Conservation (phyloP, 73 alveolate genomes). For the Diophrys sp. region DNA sequence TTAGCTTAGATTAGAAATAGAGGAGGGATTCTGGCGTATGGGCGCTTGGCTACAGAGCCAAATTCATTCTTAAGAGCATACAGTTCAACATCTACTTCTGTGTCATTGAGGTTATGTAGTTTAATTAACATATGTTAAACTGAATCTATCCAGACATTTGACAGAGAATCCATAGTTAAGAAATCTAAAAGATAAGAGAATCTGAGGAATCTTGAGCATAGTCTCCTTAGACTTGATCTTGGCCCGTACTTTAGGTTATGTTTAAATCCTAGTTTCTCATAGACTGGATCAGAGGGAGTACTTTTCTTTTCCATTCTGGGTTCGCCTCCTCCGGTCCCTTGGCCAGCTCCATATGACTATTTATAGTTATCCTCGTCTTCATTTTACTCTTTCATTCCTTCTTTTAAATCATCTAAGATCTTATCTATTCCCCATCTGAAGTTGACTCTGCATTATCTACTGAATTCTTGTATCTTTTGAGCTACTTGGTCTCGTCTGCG, state of each 20-base stretch:
- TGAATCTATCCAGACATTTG: conserved; percentile 62
- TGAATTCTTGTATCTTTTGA: conserved; percentile 52
- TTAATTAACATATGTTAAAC: conserved; percentile 51
- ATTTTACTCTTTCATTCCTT: conserved; percentile 54
- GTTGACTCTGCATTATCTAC: conserved; percentile 62
- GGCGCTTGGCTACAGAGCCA: conserved; percentile 19
- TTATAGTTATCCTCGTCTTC: conserved; percentile 58
- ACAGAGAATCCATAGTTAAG: conserved; percentile 65
- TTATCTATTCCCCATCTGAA: conserved; percentile 67
- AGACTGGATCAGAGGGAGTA: conserved; percentile 33
- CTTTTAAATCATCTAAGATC: conserved; percentile 64
- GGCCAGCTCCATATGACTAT: conserved; percentile 22
- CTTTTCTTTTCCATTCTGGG: conserved; percentile 41
- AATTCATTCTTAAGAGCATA: neutral
- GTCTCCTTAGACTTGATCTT: conserved; percentile 67
- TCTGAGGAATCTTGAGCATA: conserved; percentile 66
- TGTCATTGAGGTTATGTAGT: conserved; percentile 4
- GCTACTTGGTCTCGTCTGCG: conserved; percentile 51
- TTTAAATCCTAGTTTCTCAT: conserved; percentile 68
- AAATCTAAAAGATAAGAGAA: conserved; percentile 74
- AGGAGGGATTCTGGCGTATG: conserved; percentile 49
- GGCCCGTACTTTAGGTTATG: conserved; percentile 74
- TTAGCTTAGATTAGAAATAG: conserved; percentile 57
- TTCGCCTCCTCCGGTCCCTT: conserved; percentile 26
- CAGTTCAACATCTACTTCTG: neutral